Conservation (phyloP, 2,329 filamentous ascomycete genomes). For the Paecilomyces sp. region DNA sequence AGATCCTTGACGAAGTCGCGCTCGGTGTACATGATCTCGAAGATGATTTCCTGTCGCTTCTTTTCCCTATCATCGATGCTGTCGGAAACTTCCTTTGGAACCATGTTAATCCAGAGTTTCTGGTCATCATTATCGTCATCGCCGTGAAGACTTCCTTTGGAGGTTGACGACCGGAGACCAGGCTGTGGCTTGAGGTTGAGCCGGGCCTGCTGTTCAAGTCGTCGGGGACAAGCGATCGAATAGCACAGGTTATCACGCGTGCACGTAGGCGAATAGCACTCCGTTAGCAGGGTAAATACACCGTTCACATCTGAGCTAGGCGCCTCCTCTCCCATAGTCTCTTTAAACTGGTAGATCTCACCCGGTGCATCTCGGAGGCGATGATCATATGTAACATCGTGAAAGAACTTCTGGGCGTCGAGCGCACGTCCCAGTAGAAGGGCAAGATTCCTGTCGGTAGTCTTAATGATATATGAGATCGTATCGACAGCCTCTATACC, state of each 20-base stretch:
- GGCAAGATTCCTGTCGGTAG: constrained; percentile 89
- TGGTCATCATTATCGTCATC: constrained; percentile 89
- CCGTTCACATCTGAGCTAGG: constrained; percentile 71
- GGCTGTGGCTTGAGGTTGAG: constrained; percentile 90
- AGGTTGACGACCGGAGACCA: constrained; percentile 67
- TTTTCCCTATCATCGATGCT: constrained; percentile 85
- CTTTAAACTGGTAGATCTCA: constrained; percentile 95
- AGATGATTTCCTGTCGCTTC: constrained; percentile 97
- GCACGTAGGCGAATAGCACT: constrained; percentile 97
- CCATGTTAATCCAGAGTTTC: constrained; percentile 98
- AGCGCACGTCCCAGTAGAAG: constrained; percentile 82
- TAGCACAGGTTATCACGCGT: constrained; percentile 94
- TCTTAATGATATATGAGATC: constrained; percentile 93
- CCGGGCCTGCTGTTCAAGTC: constrained; percentile 89
- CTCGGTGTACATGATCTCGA: constrained; percentile 97
- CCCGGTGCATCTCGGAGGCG: constrained; percentile 85
- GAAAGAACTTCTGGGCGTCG: constrained; percentile 97
- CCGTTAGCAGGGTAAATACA: constrained; percentile 90
- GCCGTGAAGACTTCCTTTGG: constrained; percentile 68
- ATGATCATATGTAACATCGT: constrained; percentile 98
- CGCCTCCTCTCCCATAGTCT: constrained; percentile 76
- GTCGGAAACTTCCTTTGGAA: constrained; percentile 89
- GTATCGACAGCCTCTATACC: constrained; percentile 93
- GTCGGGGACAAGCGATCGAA: constrained; percentile 90
- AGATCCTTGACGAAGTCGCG: constrained; percentile 98